Conservation (phyloP, 2,329 filamentous ascomycete genomes). For the Phialophora verrucosa region DNA sequence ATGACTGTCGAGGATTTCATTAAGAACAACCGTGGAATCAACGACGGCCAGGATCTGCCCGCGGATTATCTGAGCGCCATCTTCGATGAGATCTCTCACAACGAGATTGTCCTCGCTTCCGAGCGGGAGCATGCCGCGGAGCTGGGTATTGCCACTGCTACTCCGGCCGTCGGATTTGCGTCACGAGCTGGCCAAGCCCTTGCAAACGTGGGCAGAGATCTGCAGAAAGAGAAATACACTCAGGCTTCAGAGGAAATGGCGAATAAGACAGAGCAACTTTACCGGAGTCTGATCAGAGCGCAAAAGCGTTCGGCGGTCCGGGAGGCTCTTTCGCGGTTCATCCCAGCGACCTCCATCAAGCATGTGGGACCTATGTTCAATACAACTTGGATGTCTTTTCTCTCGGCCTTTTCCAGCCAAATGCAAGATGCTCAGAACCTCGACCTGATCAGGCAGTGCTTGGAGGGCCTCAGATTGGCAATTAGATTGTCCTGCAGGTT, state of each 20-base stretch:
- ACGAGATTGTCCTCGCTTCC: constrained; percentile 93
- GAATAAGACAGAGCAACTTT: constrained; percentile 79
- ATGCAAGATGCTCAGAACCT: constrained; percentile 93
- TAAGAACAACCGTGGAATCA: constrained; percentile 98
- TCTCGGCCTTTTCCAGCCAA: constrained; percentile 90
- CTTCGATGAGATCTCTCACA: constrained; percentile 86
- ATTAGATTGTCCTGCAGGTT: constrained; percentile 94
- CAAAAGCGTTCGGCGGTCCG: constrained; percentile 81
- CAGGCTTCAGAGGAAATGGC: constrained; percentile 96
- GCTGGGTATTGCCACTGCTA: constrained; percentile 66
- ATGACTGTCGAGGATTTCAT: constrained; percentile 99
- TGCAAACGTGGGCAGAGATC: constrained; percentile 86
- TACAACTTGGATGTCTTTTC: constrained; percentile 98
- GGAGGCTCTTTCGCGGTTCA: constrained; percentile 72
- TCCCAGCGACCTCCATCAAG: constrained; percentile 89
- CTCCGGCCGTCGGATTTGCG: constrained; percentile 70
- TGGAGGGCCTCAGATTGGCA: constrained; percentile 93
- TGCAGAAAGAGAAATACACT: constrained; percentile 89
- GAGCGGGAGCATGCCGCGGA: constrained; percentile 89
- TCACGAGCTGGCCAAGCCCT: constrained; percentile 86
- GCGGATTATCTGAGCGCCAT: constrained; percentile 89
- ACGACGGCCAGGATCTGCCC: constrained; percentile 91
- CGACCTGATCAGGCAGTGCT: constrained; percentile 87
- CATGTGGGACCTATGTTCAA: constrained; percentile 99
- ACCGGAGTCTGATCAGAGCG: constrained; percentile 89